Base-by-base conservation (phyloP, 768 basidiomycete species). In the Nidularia sp. region DNA sequence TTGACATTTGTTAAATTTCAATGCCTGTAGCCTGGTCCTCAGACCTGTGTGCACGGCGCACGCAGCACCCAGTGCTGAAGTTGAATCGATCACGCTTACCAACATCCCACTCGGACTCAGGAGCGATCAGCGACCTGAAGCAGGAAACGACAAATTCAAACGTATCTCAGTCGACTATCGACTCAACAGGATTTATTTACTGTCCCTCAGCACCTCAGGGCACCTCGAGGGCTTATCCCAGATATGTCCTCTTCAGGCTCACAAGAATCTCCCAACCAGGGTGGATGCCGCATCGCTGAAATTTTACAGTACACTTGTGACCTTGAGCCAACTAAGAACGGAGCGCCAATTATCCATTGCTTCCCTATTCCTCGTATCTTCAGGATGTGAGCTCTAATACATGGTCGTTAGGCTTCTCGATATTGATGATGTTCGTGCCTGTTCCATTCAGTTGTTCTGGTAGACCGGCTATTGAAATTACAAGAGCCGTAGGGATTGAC, bases 341-440 rank as follows among this genome's bases (percentile, higher is more conserved):
- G 68, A 10, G 58, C 48, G 6, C 65, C 62, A 4, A 57, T 66
- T 47, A 62, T 81, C 45, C 77, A 81, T 35, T 93, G 90, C 63
- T 83, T 80, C 62, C 91, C 90, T 5, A 68, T 93, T 44, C 80
- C 86, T 31, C 81, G 92, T 12, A 74, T 93, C 29, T 88, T 94
- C 60, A 74, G 75, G 64, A 70, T 89, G 90, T 88, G 60, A 67
- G 83, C 57, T 6, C 7, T 29, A 29, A 29, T 44, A 9, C 49
- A 18, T 31, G 7, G 54, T 25, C 36, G 34, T 52, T 47, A 25
- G 53, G 46, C 44, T 29, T 18, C 53, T 45, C 15, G 42, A 43
- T 44, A 48, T 43, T 45, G 47, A 25, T 48, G 36, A 45, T 46
- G 46, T 29, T 31, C 39, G 34, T 56, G 51, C 52, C 39, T 15